Evolutionary conservation across 2,329 filamentous ascomycete genomes (phyloP).

Genomic region (Tolypocladium tropicale): DNA sequence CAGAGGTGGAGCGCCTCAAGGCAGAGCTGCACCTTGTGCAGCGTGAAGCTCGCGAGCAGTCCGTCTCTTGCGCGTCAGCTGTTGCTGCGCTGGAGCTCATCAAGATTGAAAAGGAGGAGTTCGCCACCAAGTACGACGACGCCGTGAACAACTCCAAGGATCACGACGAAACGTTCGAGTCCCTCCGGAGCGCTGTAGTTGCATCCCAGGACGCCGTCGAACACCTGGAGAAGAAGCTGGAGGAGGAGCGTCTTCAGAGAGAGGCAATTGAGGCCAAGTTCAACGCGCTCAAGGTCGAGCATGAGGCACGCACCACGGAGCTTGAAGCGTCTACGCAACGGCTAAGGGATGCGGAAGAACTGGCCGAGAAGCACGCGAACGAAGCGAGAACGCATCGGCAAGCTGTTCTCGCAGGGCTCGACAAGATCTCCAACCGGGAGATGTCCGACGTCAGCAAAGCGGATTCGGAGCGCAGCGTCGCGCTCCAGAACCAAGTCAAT

Average conservation of each 20-base stretch:
- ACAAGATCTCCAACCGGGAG: slow-evolving; percentile 55
- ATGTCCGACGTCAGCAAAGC: slow-evolving; percentile 33
- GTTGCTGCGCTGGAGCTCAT: slow-evolving; percentile 64
- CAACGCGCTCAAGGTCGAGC: slow-evolving; percentile 65
- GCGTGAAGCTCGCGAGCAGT: slow-evolving; percentile 69
- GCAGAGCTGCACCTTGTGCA: slow-evolving; percentile 76
- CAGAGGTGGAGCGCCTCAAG: slow-evolving; percentile 77
- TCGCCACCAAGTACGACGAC: slow-evolving; percentile 59
- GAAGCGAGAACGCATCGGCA: slow-evolving; percentile 80
- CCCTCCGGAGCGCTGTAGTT: slow-evolving; percentile 66
- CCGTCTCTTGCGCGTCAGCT: slow-evolving; percentile 67
- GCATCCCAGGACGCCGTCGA: slow-evolving; percentile 69
- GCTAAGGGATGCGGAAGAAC: slow-evolving; percentile 74
- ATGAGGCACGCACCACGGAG: slow-evolving; percentile 71
- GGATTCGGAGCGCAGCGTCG: slow-evolving; percentile 55
- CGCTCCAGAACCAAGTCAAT: slow-evolving; percentile 71
- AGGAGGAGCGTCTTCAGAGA: slow-evolving; percentile 69
- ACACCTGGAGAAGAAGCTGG: slow-evolving; percentile 69
- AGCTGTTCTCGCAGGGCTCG: slow-evolving; percentile 73
- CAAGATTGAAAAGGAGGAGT: slow-evolving; percentile 75
- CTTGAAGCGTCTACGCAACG: slow-evolving; percentile 64
- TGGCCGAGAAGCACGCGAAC: slow-evolving; percentile 76
- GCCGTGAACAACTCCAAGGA: slow-evolving; percentile 57
- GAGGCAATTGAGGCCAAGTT: slow-evolving; percentile 71
- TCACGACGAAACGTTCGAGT: slow-evolving; percentile 60